Evolutionary conservation across 306 rosid genomes (phyloP).

Genomic region (Begonia peltatifolia): DNA sequence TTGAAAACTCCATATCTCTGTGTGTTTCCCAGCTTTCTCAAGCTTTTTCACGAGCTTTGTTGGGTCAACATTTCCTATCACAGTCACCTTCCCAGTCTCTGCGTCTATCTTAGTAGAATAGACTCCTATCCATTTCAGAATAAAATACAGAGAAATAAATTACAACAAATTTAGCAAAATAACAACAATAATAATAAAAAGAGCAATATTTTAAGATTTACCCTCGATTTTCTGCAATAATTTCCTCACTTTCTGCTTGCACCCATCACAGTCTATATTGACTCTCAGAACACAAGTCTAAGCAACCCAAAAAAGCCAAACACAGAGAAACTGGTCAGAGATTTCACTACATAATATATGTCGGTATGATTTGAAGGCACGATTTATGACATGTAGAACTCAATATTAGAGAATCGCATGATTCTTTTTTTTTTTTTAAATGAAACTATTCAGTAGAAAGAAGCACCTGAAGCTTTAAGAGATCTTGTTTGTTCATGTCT

Average conservation of each 20-base stretch:
- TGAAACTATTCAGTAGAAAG: constrained; percentile 4
- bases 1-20: constrained; percentile 52
- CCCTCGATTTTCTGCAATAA: constrained; percentile 81
- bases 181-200: background rate
- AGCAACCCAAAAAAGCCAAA: constrained; percentile 5
- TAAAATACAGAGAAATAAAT: background rate
- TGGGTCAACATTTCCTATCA: constrained; percentile 51
- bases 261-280: constrained; percentile 79
- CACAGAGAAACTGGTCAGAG: background rate
- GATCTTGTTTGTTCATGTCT: constrained; percentile 73
- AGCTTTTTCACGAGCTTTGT: constrained; percentile 36
- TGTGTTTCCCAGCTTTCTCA: constrained; percentile 47
- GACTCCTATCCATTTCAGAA: constrained; percentile 28
- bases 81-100: constrained; percentile 46
- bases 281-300: constrained; percentile 69
- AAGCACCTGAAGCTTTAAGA: constrained; percentile 57
- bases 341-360: too few species aligned
- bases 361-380: background rate
- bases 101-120: constrained; percentile 28
- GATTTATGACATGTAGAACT: background rate
- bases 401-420: too few species aligned
- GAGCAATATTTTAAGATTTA: constrained; percentile 1
- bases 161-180: background rate
- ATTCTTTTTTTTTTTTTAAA: background rate
- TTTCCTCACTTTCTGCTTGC: constrained; percentile 72